Conservation (phyloP, 2,329 filamentous ascomycete species). For the Monosporascus cannonballus region DNA sequence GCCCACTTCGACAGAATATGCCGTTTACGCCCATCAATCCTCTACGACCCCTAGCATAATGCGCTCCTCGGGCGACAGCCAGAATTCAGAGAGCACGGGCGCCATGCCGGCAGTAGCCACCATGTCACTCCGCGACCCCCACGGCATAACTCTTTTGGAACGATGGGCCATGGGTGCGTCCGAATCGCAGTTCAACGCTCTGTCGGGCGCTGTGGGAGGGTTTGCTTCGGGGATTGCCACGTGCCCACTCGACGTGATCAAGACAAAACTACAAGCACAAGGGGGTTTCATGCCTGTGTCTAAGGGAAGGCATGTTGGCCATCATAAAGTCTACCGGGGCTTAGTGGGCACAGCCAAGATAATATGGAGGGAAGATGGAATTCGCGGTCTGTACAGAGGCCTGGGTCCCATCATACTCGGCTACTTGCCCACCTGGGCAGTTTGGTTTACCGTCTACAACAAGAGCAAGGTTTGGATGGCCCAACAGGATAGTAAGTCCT, state of each 20-base stretch:
- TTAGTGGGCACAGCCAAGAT: slow-evolving; percentile 78
- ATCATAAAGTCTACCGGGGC: slow-evolving; percentile 69
- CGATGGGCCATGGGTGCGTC: slow-evolving; percentile 51
- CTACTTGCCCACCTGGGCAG: slow-evolving; percentile 95
- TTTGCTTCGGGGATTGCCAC: slow-evolving; percentile 92
- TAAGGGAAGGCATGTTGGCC: slow-evolving; percentile 41
- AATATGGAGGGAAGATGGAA: slow-evolving; percentile 83
- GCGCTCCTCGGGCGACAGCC: slow-evolving; percentile 16
- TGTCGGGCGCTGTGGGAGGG: slow-evolving; percentile 82
- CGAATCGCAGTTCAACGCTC: slow-evolving; percentile 67
- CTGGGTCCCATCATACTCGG: slow-evolving; percentile 91
- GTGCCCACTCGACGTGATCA: slow-evolving; percentile 97
- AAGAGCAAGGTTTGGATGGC: slow-evolving; percentile 72
- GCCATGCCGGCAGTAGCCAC: slow-evolving; percentile 17
- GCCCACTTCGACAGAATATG: slow-evolving; percentile 28
- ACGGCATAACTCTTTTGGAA: slow-evolving; percentile 39
- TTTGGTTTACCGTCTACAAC: slow-evolving; percentile 96
- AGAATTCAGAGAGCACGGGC: slow-evolving; percentile 6
- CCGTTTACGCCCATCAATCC: slow-evolving; percentile 20
- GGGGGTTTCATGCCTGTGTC: slow-evolving; percentile 64
- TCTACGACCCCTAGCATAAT: slow-evolving; percentile 22
- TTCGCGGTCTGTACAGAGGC: slow-evolving; percentile 87
- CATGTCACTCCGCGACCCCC: slow-evolving; percentile 24
- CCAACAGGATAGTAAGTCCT: slow-evolving; percentile 55
- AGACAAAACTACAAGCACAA: slow-evolving; percentile 95